Percentiles rank a stretch among this genome's conserved stretches.
phyloP scores from a whole-genome alignment of 2,329 filamentous ascomycete species.

The Ceratocystis colombiana region DNA sequence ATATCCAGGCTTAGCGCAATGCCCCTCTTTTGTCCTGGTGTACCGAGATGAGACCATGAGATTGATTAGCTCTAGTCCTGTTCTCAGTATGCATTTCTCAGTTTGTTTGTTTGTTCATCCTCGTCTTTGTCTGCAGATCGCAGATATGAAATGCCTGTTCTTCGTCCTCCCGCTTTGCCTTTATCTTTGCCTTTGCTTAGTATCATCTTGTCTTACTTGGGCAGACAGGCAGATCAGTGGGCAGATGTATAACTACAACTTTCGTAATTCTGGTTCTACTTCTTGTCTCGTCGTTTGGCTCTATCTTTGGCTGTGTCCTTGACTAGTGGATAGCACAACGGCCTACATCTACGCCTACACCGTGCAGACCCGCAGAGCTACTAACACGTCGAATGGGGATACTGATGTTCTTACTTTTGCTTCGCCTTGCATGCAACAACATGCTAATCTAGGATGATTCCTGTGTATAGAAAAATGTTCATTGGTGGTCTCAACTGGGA shows the following conservation, averaged over 20 bases:
- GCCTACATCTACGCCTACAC: background rate
- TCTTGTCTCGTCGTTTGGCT: too few relatives aligned
- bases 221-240: background rate
- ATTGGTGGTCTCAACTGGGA: conserved; percentile 99
- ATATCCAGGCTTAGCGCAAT: conserved; percentile 25
- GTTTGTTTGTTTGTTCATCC: background rate
- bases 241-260: background rate
- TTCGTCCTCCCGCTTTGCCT: background rate
- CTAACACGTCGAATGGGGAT: background rate
- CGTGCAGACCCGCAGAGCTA: background rate
- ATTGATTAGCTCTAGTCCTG: background rate
- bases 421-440: background rate
- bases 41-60: conserved; percentile 15
- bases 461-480: conserved; percentile 80
- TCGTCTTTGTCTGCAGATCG: background rate
- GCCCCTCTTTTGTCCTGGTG: conserved; percentile 23
- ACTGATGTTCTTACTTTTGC: background rate
- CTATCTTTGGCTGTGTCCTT: too few relatives aligned
- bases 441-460: conserved; percentile 4
- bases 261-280: too few relatives aligned
- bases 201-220: too few relatives aligned
- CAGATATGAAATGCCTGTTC: background rate
- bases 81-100: conserved; percentile 11
- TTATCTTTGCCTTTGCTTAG: too few relatives aligned
- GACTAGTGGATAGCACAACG: too few relatives aligned